phyloP scores from a whole-genome alignment of 1,284 basidiomycete genomes.

The Inonotus hispidus region DNA sequence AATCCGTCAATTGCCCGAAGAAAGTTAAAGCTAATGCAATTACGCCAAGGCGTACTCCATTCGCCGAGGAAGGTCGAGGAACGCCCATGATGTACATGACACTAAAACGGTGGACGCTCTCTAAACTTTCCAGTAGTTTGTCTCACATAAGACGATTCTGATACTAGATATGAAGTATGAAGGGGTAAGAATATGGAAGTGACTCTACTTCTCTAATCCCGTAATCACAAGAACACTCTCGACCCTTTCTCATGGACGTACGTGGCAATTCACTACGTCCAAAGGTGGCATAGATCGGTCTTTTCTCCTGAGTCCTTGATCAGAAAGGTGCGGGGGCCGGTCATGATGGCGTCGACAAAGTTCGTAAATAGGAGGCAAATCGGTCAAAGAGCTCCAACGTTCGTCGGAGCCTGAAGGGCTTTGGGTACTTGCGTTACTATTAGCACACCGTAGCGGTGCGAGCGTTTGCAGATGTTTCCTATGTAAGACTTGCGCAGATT shows the following conservation, averaged over 20 bases:
- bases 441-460: neutral
- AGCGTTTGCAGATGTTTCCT: neutral
- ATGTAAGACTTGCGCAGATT: slow-evolving; percentile 10
- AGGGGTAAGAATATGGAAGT: neutral
- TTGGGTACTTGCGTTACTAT: neutral
- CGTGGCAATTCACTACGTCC: neutral
- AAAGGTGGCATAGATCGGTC: neutral
- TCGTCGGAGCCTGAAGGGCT: slow-evolving; percentile 7
- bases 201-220: neutral
- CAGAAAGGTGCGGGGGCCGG: neutral
- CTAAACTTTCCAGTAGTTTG: too few species aligned
- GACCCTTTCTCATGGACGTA: neutral
- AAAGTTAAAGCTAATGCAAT: too few species aligned
- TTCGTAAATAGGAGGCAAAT: neutral
- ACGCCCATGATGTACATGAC: too few species aligned
- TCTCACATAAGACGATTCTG: too few species aligned
- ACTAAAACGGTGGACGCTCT: too few species aligned
- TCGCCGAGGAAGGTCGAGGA: too few species aligned
- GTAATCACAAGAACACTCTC: too few species aligned
- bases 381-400: slow-evolving; percentile 13
- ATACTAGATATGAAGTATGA: too few species aligned
- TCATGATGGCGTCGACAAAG: neutral
- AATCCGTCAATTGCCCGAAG: too few species aligned
- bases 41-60: too few species aligned
- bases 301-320: neutral